phyloP scores from a whole-genome alignment of 2,329 filamentous ascomycete genomes.

The Didymella pinodella region DNA sequence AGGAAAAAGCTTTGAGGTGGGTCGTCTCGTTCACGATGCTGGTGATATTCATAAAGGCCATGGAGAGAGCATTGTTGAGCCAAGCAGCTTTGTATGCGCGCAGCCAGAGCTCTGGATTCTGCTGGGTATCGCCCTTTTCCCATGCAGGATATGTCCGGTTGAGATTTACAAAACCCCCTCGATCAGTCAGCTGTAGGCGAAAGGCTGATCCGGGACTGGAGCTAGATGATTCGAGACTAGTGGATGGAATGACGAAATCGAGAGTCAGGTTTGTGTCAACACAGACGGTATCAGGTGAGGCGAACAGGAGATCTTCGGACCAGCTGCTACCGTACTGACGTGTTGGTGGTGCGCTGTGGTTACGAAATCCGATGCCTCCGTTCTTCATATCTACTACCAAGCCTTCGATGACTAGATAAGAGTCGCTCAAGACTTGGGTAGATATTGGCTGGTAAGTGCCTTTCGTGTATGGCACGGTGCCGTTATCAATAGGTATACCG shows the following conservation, averaged over 20 bases:
- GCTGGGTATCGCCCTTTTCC: background rate
- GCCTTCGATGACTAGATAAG: constrained; percentile 52
- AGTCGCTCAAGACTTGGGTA: constrained; percentile 36
- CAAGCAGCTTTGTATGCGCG: background rate
- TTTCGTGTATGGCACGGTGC: background rate
- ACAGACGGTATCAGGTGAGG: background rate
- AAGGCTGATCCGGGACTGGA: background rate
- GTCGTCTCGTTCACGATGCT: background rate
- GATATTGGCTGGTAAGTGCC: background rate
- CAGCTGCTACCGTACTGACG: constrained; percentile 45
- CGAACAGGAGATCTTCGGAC: background rate
- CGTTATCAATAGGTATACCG: background rate
- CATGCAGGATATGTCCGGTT: background rate
- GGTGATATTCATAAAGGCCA: background rate
- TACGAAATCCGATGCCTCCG: constrained; percentile 57
- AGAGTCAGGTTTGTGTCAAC: background rate
- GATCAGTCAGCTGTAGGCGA: background rate
- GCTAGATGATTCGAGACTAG: background rate
- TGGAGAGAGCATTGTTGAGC: background rate
- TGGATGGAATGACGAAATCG: background rate
- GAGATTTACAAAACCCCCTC: background rate
- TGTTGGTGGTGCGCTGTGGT: constrained; percentile 53
- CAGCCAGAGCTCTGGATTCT: background rate
- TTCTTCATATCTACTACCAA: constrained; percentile 54
- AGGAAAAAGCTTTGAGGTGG: background rate